Evolutionary conservation across 139 green algal genomes (phyloP).

Genomic region (Trebouxia sp.): DNA sequence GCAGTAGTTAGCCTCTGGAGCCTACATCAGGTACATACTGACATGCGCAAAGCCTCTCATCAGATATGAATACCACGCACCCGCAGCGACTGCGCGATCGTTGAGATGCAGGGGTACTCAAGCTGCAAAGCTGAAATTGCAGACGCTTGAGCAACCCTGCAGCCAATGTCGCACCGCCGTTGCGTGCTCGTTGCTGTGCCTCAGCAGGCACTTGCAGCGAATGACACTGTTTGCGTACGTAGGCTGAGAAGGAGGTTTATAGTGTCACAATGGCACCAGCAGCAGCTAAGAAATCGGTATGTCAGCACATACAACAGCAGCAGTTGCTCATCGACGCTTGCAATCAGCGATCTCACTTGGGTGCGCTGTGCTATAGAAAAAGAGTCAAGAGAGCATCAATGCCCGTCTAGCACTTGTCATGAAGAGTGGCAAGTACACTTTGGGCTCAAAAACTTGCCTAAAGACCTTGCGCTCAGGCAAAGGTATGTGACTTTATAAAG

Average conservation of each 20-base stretch:
- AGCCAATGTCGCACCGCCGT: not conserved
- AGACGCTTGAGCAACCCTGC: not conserved
- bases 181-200: no score
- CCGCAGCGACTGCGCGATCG: not conserved
- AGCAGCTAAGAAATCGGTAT: slow-evolving; percentile 38
- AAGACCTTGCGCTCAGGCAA: slow-evolving; percentile 97
- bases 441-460: slow-evolving; percentile 98
- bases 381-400: slow-evolving; percentile 97
- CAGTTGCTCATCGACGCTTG: no score
- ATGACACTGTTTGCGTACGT: not conserved
- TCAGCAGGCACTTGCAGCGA: no score
- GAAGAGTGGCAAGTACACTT: slow-evolving; percentile 99
- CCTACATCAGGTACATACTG: slow-evolving; percentile 4
- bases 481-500: slow-evolving; percentile 47
- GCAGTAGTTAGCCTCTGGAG: not conserved
- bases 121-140: not conserved
- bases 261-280: slow-evolving; percentile 35
- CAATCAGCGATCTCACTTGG: no score
- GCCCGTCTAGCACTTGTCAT: slow-evolving; percentile 95
- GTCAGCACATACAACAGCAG: not conserved
- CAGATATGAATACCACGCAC: not conserved
- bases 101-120: not conserved
- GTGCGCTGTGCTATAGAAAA: slow-evolving; percentile 68
- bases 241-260: slow-evolving; percentile 32
- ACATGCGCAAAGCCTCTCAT: not conserved